phyloP scores from a whole-genome alignment of 1,139 yeast genomes.

The Taiozyma sp. region DNA sequence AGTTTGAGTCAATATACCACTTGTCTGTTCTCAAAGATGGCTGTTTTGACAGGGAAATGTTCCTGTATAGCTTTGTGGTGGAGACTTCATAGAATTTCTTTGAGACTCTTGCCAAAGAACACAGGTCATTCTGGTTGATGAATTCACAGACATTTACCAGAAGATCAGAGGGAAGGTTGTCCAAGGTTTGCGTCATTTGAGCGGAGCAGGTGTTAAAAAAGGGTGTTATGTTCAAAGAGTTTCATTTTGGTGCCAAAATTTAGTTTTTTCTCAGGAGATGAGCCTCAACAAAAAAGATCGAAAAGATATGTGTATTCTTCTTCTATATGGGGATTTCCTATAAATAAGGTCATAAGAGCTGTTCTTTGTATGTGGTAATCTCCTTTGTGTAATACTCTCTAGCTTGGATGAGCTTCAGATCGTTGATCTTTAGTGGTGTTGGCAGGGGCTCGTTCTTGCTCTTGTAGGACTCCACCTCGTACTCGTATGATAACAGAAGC shows the following conservation, averaged over 20 bases:
- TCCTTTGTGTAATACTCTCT: conserved; percentile 21
- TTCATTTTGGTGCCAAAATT: neutral
- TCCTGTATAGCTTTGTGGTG: conserved; percentile 21
- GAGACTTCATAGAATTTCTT: neutral
- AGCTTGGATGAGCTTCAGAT: conserved; percentile 30
- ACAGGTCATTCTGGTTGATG: conserved; percentile 7
- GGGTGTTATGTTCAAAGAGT: neutral
- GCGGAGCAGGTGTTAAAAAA: neutral
- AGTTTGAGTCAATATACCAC: conserved; percentile 28
- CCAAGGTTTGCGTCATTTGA: neutral
- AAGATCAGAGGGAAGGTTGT: neutral
- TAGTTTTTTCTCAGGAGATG: neutral
- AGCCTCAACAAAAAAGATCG: neutral
- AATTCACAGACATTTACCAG: neutral
- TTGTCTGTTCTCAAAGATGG: conserved; percentile 23
- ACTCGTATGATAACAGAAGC: conserved; percentile 27
- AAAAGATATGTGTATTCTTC: neutral
- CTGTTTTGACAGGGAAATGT: conserved; percentile 25
- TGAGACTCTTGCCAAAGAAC: neutral
- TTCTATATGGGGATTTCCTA: neutral
- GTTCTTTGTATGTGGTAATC: conserved; percentile 3
- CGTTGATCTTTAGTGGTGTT: conserved; percentile 25
- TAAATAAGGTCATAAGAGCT: conserved; percentile 10
- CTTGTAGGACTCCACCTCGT: conserved; percentile 15
- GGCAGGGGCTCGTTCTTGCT: conserved; percentile 7